A percentile compares a stretch with the other conserved stretches of the same genome.
Evolutionary conservation across 345 rosid genomes (phyloP).

Genomic region (Hibiscus tridactylites): DNA sequence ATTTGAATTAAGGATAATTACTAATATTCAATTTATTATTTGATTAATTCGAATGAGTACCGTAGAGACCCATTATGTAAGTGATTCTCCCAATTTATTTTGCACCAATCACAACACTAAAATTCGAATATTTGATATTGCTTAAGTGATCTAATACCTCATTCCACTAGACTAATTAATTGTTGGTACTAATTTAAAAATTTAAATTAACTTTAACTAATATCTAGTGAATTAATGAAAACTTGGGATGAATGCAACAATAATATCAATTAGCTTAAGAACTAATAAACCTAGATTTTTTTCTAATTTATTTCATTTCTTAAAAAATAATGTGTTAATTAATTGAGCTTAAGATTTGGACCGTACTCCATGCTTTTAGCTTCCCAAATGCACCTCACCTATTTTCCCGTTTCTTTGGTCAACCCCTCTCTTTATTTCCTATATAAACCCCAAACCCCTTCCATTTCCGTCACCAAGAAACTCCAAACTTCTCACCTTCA

Average conservation of each 20-base stretch:
- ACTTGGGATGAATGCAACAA: neutral
- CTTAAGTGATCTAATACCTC: too few species aligned
- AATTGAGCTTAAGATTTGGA: conserved; percentile 18
- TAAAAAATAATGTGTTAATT: neutral
- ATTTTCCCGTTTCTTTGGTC: conserved; percentile 39
- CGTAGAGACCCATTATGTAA: too few species aligned
- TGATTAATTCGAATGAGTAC: too few species aligned
- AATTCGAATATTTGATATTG: too few species aligned
- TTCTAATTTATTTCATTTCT: neutral
- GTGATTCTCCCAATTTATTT: too few species aligned
- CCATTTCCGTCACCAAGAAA: conserved; percentile 13
- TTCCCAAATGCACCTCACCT: conserved; percentile 24
- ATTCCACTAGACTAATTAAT: too few species aligned
- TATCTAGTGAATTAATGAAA: neutral
- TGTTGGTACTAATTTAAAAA: too few species aligned
- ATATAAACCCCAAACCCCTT: conserved; percentile 37
- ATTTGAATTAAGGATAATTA: too few species aligned
- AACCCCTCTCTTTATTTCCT: conserved; percentile 28
- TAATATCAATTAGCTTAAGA: neutral
- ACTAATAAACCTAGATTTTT: neutral
- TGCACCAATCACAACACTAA: too few species aligned
- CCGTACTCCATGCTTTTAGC: conserved; percentile 23
- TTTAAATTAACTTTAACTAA: too few species aligned
- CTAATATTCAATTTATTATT: too few species aligned
- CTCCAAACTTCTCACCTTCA: conserved; percentile 7